These are phyloP conservation scores for Smittium culicis DNA, from an alignment of 371 early-diverging fungal species.

Conservation along the genomic window DNA sequence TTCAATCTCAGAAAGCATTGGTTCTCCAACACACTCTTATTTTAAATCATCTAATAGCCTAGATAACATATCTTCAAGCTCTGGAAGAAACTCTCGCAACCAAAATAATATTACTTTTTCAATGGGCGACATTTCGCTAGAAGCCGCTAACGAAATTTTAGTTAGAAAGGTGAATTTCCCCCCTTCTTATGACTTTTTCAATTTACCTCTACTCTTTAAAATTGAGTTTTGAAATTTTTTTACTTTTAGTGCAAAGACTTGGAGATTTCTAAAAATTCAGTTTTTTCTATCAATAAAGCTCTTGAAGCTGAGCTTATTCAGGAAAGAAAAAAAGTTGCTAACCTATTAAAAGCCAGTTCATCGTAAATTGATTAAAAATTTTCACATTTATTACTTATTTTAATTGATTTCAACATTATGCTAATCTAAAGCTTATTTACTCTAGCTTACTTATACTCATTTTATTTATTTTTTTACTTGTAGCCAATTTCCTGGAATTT, in stretches of 20 bases:
- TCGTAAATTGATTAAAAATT: not conserved
- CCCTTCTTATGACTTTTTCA: too few relatives aligned
- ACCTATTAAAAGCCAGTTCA: not conserved
- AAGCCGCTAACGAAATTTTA: not conserved
- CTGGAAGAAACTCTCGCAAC: not conserved
- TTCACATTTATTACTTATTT: too few relatives aligned
- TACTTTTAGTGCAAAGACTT: not conserved
- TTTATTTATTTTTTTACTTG: too few relatives aligned
- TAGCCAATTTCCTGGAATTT: too few relatives aligned
- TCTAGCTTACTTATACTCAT: too few relatives aligned
- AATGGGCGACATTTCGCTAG: not conserved
- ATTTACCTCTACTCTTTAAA: not conserved
- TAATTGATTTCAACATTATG: too few relatives aligned
- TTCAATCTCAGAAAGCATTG: not conserved
- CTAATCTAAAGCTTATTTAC: too few relatives aligned
- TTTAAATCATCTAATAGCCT: not conserved
- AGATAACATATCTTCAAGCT: not conserved
- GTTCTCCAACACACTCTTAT: not conserved
- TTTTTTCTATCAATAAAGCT: not conserved
- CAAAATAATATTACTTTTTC: not conserved
- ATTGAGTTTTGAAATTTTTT: not conserved
- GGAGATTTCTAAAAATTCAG: not conserved
- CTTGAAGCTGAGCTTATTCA: not conserved
- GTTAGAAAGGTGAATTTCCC: not conserved
- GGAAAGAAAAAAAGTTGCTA: not conserved